These are phyloP conservation scores for Fusarium domesticum DNA, from an alignment of 2,329 filamentous ascomycete genomes.

Conservation along the genomic window DNA sequence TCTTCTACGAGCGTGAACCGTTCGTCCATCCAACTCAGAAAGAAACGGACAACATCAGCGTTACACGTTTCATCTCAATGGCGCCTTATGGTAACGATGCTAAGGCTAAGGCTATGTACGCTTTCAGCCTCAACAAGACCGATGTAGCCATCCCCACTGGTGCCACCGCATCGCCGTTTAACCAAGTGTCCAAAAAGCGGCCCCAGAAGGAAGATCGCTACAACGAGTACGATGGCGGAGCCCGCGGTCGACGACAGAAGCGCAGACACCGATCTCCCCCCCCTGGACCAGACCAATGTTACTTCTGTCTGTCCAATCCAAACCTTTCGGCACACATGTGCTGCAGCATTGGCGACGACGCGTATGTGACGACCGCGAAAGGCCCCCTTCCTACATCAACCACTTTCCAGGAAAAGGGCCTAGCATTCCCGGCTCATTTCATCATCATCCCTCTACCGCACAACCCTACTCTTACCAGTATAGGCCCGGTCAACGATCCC, in stretches of 20 bases:
- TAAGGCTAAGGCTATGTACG: slow-evolving; percentile 81
- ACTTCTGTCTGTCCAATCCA: slow-evolving; percentile 91
- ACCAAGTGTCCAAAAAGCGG: slow-evolving; percentile 57
- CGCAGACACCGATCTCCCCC: slow-evolving; percentile 52
- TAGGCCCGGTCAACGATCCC: slow-evolving; percentile 52
- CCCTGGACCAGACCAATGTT: slow-evolving; percentile 76
- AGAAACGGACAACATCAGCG: slow-evolving; percentile 48
- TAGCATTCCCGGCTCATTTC: slow-evolving; percentile 79
- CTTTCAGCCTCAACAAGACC: slow-evolving; percentile 67
- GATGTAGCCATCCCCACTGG: slow-evolving; percentile 65
- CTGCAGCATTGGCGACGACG: slow-evolving; percentile 80
- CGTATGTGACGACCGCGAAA: slow-evolving; percentile 88
- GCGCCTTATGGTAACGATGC: slow-evolving; percentile 71
- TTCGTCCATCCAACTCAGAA: slow-evolving; percentile 67
- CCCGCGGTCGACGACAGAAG: slow-evolving; percentile 45
- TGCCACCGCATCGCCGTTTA: slow-evolving; percentile 73
- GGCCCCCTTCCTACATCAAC: slow-evolving; percentile 73
- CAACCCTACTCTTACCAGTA: slow-evolving; percentile 67
- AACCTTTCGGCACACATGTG: slow-evolving; percentile 84
- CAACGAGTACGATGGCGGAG: slow-evolving; percentile 44
- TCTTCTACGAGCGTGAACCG: slow-evolving; percentile 88
- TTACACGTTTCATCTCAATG: slow-evolving; percentile 90
- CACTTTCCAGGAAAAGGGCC: slow-evolving; percentile 62
- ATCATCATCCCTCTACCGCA: slow-evolving; percentile 89
- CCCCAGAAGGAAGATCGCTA: slow-evolving; percentile 45